Conservation (phyloP, 148 eudicot genomes). For the Chenopodium suecicum region DNA sequence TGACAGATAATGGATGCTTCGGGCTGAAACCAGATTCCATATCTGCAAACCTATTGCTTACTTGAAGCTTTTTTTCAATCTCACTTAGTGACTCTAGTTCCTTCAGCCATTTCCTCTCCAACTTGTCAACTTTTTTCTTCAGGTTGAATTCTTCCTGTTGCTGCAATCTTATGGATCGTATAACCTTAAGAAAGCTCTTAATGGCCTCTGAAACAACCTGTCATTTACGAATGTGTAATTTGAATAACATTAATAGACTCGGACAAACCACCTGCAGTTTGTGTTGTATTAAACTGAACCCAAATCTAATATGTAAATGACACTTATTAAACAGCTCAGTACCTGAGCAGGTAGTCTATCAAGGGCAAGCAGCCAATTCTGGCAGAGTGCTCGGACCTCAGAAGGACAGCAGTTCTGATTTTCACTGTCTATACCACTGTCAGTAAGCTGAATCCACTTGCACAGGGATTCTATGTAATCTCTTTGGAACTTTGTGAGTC, state of each 20-base stretch:
- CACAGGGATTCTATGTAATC: conserved; percentile 55
- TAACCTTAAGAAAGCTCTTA: conserved; percentile 45
- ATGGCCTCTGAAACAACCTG: conserved; percentile 77
- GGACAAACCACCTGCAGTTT: neutral
- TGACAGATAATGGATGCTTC: conserved; percentile 52
- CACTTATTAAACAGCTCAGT: neutral
- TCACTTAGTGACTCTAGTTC: conserved; percentile 49
- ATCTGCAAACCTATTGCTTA: conserved; percentile 31
- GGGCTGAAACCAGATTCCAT: conserved; percentile 36
- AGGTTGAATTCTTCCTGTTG: conserved; percentile 63
- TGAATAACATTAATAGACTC: neutral
- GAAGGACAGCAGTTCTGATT: conserved; percentile 32
- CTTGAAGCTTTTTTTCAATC: conserved; percentile 55
- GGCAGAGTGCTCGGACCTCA: conserved; percentile 41
- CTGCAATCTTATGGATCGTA: conserved; percentile 54
- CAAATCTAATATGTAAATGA: neutral
- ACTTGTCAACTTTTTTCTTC: conserved; percentile 56
- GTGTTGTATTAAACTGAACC: neutral
- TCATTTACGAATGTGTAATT: neutral
- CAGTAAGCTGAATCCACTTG: conserved; percentile 61
- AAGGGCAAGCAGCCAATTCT: conserved; percentile 64
- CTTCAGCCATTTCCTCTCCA: conserved; percentile 53
- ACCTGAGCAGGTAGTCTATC: conserved; percentile 75
- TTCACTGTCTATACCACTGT: conserved; percentile 30
- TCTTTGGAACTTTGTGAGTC: conserved; percentile 53